Evolutionary conservation across 2,329 filamentous ascomycete species (phyloP), one percentile per base, ranked within the genome.

Genomic region (Colletotrichum cordylinicola): DNA sequence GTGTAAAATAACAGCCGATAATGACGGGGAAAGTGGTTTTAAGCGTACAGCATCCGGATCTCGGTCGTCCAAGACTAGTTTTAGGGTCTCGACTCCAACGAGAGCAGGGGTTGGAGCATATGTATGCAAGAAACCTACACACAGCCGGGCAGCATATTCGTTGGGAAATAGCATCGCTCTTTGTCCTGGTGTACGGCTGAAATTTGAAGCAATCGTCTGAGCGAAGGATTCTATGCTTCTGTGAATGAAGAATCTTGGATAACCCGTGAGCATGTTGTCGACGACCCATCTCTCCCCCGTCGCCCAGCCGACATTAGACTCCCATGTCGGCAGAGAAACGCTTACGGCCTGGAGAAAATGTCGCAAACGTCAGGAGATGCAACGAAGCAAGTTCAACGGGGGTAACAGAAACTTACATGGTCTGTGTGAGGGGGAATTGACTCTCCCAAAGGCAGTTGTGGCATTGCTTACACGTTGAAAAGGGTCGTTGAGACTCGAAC

Each of bases 221-320:
- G 93, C 93, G 75, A 98, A 93, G 37, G 91, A 91, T 78, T 93
- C 89, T 78, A 98, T 98, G 79, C 90, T 92, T 80, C 93, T 94
- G 84, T 98, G 95, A 77, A 98, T 93, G 85, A 98, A 98, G 87
- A 98, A 99, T 71, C 94, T 91, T 75, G 97, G 97, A 85, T 99
- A 99, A 37, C 97, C 97, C 56, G 94, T 98, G 78, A 91, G 90
- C 95, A 99, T 94, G 82, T 93, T 94, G 78, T 90, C 91, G 21
- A 97, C 78, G n/a, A 98, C 94, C 93, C 95, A 97, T 72, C 93
- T 88, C 82, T 97, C 90, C 66, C 96, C 96, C 84, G 98, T 95
- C 84, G 98, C 97, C 82, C 98, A 99, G 55, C 92, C 96, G 43
- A 99, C 89, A 81, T 98, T 98, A 78, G 96, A 90, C 78, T 90